Conservation (phyloP, 1,284 basidiomycete species). For the Cryptococcus sp. region DNA sequence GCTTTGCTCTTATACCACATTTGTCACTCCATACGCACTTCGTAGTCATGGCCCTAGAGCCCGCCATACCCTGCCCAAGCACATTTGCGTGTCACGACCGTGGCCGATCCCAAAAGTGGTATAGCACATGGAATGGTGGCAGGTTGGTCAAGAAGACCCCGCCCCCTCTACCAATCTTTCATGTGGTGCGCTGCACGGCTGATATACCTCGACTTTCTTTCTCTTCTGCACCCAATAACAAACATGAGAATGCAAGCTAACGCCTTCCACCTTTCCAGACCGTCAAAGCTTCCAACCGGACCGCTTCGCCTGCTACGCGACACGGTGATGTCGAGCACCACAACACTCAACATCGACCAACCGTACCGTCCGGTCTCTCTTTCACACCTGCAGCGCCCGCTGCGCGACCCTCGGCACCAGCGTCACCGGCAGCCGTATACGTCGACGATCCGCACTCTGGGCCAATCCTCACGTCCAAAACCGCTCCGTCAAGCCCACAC, state of each 20-base stretch:
- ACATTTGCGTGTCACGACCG: neutral
- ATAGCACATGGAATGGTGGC: too few species aligned
- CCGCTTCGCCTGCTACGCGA: conserved; percentile 3
- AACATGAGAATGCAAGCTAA: neutral
- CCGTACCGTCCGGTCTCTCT: conserved; percentile 36
- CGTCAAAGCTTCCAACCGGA: neutral
- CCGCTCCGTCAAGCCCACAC: conserved; percentile 46
- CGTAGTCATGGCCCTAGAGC: too few species aligned
- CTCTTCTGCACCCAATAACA: too few species aligned
- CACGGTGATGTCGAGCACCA: conserved; percentile 11
- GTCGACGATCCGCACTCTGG: conserved; percentile 3
- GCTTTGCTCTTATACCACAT: too few species aligned
- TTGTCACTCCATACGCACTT: too few species aligned
- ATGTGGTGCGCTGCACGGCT: too few species aligned
- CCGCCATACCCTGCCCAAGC: too few species aligned
- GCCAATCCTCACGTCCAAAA: conserved; percentile 20
- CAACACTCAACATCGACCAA: conserved; percentile 18
- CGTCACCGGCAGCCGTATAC: conserved; percentile 6
- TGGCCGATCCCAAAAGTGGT: neutral
- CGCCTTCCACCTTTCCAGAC: neutral
- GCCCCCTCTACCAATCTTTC: too few species aligned
- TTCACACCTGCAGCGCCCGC: conserved; percentile 37
- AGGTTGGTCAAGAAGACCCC: too few species aligned
- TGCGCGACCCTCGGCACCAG: conserved; percentile 10
- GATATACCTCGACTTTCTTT: too few species aligned